Percentiles rank a stretch among this genome's conserved stretches.
Evolutionary conservation across 1,284 basidiomycete species (phyloP).

Genomic region (Athelia psychrophila): DNA sequence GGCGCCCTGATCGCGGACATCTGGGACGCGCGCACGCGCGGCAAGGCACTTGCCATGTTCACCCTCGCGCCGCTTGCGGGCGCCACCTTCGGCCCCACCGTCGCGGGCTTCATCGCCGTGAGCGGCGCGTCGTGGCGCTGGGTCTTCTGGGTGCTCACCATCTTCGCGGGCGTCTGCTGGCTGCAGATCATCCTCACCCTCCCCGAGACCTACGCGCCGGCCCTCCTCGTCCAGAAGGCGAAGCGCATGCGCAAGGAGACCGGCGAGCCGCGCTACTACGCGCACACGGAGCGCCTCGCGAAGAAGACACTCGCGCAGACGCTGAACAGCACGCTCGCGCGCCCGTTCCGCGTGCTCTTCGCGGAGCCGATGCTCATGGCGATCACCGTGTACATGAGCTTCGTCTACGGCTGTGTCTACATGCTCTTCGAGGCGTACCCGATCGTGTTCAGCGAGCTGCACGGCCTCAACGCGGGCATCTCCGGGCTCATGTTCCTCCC

Average conservation of each 20-base stretch:
- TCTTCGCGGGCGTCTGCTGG: slow-evolving; percentile 41
- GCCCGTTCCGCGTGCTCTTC: slow-evolving; percentile 39
- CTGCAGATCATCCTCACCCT: slow-evolving; percentile 40
- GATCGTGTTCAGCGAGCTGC: slow-evolving; percentile 27
- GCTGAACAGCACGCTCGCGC: slow-evolving; percentile 29
- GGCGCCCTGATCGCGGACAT: slow-evolving; percentile 43
- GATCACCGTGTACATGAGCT: slow-evolving; percentile 47
- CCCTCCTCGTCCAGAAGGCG: slow-evolving; percentile 41
- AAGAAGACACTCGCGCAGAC: slow-evolving; percentile 27
- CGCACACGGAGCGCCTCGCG: slow-evolving; percentile 29
- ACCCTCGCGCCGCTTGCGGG: slow-evolving; percentile 37
- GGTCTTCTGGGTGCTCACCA: slow-evolving; percentile 47
- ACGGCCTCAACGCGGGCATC: slow-evolving; percentile 37
- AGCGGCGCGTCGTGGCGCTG: slow-evolving; percentile 40
- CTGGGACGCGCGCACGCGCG: slow-evolving; percentile 51
- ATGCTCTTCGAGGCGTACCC: slow-evolving; percentile 34
- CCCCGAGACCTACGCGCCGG: slow-evolving; percentile 41
- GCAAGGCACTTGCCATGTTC: slow-evolving; percentile 53
- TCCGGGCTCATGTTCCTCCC: slow-evolving; percentile 45
- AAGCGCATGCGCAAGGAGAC: slow-evolving; percentile 37
- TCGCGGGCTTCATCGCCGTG: slow-evolving; percentile 46
- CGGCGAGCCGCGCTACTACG: slow-evolving; percentile 54
- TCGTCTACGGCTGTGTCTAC: slow-evolving; percentile 45
- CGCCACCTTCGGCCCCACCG: slow-evolving; percentile 40
- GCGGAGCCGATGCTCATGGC: slow-evolving; percentile 47